These are phyloP conservation scores for Podaxis rugospora DNA, from an alignment of 768 basidiomycete species.

Conservation along the genomic window DNA sequence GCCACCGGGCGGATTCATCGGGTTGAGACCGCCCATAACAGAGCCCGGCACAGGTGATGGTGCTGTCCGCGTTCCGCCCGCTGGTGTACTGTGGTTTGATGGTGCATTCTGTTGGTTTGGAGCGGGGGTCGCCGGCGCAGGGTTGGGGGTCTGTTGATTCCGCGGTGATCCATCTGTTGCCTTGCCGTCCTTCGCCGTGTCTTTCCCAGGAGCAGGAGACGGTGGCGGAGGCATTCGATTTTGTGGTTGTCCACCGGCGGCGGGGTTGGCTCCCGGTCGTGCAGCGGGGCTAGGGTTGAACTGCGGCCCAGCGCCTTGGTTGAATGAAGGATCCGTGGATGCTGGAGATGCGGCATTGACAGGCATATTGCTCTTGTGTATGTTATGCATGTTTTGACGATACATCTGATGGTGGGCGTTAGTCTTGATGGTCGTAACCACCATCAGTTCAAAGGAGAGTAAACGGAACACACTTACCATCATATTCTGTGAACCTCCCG, in stretches of 20 bases:
- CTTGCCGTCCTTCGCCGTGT: conserved; percentile 6
- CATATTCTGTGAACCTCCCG: conserved; percentile 4
- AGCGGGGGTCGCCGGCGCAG: conserved; percentile 1
- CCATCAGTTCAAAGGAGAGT: not conserved
- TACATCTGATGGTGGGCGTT: conserved; percentile 12
- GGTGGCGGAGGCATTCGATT: conserved; percentile 9
- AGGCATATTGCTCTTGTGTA: conserved; percentile 31
- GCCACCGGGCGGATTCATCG: conserved; percentile 1
- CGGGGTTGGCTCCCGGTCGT: conserved; percentile 1
- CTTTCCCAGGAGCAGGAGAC: conserved; percentile 10
- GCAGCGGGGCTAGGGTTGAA: conserved; percentile 2
- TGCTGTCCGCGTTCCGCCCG: not conserved
- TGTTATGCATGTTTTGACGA: conserved; percentile 25
- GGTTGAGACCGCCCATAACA: conserved; percentile 6
- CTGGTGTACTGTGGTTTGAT: conserved; percentile 10
- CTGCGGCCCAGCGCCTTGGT: conserved; percentile 1
- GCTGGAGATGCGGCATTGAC: conserved; percentile 40
- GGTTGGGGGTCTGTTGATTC: conserved; percentile 8
- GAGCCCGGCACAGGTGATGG: conserved; percentile 7
- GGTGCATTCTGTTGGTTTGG: conserved; percentile 8
- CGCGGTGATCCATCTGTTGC: conserved; percentile 7
- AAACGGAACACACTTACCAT: conserved; percentile 18
- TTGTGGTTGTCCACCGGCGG: conserved; percentile 9
- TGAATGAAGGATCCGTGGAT: conserved; percentile 15
- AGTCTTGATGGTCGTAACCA: not conserved